Evolutionary conservation across 768 basidiomycete species (phyloP).

Genomic region (Dioszegia crocea): DNA sequence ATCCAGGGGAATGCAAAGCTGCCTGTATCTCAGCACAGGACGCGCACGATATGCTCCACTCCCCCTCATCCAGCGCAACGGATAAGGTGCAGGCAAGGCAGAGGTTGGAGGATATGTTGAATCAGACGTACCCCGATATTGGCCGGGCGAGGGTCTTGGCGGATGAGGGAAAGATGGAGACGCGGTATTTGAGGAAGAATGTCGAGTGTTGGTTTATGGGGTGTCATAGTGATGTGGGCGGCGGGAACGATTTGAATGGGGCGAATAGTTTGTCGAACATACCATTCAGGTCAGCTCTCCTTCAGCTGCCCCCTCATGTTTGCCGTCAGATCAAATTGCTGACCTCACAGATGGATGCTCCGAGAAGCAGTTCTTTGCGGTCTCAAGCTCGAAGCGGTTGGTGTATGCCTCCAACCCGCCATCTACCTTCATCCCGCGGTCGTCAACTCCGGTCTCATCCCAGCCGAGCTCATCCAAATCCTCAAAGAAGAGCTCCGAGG

Average conservation of each 20-base stretch:
- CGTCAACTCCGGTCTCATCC: neutral
- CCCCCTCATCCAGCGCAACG: neutral
- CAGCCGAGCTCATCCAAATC: neutral
- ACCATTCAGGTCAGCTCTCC: constrained; percentile 20
- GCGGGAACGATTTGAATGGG: constrained; percentile 17
- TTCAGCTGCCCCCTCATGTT: neutral
- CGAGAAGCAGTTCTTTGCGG: constrained; percentile 19
- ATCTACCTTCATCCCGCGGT: neutral
- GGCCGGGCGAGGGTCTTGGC: neutral
- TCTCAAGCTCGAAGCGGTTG: constrained; percentile 20
- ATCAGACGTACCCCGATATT: constrained; percentile 3
- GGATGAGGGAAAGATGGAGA: constrained; percentile 3
- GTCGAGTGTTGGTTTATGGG: constrained; percentile 30
- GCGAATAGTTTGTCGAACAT: constrained; percentile 18
- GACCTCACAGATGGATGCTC: constrained; percentile 13
- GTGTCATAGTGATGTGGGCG: constrained; percentile 28
- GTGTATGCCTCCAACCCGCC: constrained; percentile 14
- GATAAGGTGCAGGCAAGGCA: neutral
- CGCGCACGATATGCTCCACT: constrained; percentile 1
- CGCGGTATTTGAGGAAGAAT: constrained; percentile 3
- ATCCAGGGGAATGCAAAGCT: neutral
- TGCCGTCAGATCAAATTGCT: neutral
- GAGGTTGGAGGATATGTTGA: neutral
- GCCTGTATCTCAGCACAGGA: neutral
- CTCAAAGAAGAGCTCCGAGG: constrained; percentile 11